Evolutionary conservation across 2,329 filamentous ascomycete genomes (phyloP).

Genomic region (Hypoxylon sp.): DNA sequence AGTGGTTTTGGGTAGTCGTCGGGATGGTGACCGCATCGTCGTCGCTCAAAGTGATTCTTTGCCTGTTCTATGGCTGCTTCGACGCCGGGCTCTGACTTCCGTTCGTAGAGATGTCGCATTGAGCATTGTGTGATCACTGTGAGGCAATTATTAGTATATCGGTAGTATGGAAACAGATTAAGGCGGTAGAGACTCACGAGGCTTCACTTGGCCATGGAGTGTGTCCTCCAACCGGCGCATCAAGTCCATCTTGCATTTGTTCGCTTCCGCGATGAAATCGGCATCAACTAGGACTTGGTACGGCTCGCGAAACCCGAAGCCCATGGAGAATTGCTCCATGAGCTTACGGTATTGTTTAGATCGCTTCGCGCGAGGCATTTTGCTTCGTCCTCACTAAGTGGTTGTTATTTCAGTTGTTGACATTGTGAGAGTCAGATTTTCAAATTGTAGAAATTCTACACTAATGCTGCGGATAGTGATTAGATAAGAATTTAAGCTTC

Average conservation of each 20-base stretch:
- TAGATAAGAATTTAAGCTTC: constrained; percentile 40
- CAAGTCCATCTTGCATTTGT: constrained; percentile 92
- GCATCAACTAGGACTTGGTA: constrained; percentile 95
- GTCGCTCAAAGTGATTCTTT: constrained; percentile 78
- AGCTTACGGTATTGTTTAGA: constrained; percentile 89
- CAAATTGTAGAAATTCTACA: constrained; percentile 36
- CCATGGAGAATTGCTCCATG: constrained; percentile 90
- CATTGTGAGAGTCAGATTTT: constrained; percentile 20
- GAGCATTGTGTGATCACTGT: constrained; percentile 85
- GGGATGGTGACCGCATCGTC: constrained; percentile 83
- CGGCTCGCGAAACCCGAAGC: constrained; percentile 91
- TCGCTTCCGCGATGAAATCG: constrained; percentile 85
- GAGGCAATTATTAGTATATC: constrained; percentile 8
- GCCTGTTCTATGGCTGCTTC: constrained; percentile 78
- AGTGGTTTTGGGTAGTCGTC: constrained; percentile 80
- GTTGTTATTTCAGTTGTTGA: constrained; percentile 5
- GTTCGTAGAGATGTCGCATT: constrained; percentile 82
- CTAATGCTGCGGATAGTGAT: constrained; percentile 27
- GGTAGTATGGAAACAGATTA: neutral
- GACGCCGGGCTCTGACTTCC: constrained; percentile 68
- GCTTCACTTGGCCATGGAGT: constrained; percentile 89
- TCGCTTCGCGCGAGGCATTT: constrained; percentile 67
- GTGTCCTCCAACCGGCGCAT: constrained; percentile 81
- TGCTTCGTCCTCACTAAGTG: constrained; percentile 28
- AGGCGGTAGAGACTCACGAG: constrained; percentile 68